phyloP scores from a whole-genome alignment of 73 alveolate species.

The Tetrahymena elliotti region DNA sequence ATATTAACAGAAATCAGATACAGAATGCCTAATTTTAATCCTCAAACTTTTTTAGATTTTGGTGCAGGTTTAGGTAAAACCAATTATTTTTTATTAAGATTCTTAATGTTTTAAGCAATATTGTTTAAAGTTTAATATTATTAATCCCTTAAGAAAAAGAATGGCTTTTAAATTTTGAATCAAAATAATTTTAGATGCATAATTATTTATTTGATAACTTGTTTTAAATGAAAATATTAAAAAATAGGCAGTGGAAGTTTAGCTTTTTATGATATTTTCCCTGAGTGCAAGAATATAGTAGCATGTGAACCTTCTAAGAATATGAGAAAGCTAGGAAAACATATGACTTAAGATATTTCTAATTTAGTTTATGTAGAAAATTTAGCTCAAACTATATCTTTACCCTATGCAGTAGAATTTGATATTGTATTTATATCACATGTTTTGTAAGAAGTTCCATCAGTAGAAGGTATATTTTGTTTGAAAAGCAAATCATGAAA shows the following conservation, averaged over 20 bases:
- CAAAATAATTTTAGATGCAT: not conserved
- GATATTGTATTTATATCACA: conserved; percentile 52
- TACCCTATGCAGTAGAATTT: conserved; percentile 54
- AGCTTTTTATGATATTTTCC: not conserved
- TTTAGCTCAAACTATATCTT: not conserved
- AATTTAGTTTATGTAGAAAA: conserved; percentile 50
- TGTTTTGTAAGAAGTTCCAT: conserved; percentile 64
- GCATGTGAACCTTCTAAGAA: conserved; percentile 56
- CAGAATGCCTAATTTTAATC: conserved; percentile 8
- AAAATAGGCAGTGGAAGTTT: not conserved
- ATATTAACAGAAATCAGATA: not conserved
- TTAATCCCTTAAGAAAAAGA: too few relatives aligned
- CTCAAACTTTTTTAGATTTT: conserved; percentile 24
- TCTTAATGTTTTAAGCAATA: too few relatives aligned
- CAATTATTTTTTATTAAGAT: too few relatives aligned
- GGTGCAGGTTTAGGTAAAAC: conserved; percentile 34
- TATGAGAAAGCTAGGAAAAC: conserved; percentile 74
- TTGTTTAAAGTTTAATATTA: too few relatives aligned
- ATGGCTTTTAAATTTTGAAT: not conserved
- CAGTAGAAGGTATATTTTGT: conserved; percentile 43
- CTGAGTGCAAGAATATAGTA: not conserved
- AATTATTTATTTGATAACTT: too few relatives aligned
- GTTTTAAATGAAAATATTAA: too few relatives aligned
- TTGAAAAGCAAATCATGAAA: not conserved
- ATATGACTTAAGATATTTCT: conserved; percentile 39